Conservation (phyloP, 352 stramenopile species). For the Pythium monospermum region DNA sequence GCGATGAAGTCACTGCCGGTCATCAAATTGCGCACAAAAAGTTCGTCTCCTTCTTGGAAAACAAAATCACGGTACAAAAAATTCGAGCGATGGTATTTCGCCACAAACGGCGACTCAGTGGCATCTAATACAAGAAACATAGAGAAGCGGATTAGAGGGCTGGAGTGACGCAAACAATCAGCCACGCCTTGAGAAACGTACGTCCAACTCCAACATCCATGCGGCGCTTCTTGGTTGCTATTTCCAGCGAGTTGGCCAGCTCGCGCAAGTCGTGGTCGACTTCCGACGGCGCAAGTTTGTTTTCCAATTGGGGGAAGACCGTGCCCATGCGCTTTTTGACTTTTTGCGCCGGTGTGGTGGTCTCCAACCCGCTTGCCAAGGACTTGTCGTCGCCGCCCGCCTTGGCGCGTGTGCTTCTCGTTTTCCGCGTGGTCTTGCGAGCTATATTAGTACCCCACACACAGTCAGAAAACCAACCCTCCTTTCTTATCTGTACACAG, state of each 20-base stretch:
- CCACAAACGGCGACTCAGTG: constrained; percentile 33
- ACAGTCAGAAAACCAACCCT: too few relatives aligned
- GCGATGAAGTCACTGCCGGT: constrained; percentile 54
- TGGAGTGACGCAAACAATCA: too few relatives aligned
- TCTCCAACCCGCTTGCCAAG: constrained; percentile 33
- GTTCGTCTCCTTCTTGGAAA: constrained; percentile 75
- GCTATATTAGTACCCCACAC: constrained; percentile 22
- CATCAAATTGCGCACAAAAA: constrained; percentile 63
- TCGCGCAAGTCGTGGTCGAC: constrained; percentile 70
- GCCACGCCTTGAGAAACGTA: too few relatives aligned
- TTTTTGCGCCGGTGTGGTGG: constrained; percentile 32
- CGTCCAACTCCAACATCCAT: constrained; percentile 46
- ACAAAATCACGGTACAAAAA: constrained; percentile 72
- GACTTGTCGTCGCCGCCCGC: constrained; percentile 26
- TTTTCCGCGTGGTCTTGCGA: constrained; percentile 70
- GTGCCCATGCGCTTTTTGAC: constrained; percentile 64
- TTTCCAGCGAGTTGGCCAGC: constrained; percentile 23
- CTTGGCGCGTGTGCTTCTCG: constrained; percentile 64
- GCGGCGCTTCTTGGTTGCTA: constrained; percentile 61
- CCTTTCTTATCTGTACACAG: background rate
- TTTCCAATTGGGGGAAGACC: constrained; percentile 70
- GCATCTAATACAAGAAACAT: too few relatives aligned
- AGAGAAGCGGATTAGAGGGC: too few relatives aligned
- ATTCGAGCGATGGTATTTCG: constrained; percentile 68
- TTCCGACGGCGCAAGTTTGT: constrained; percentile 60